Evolutionary conservation across 2,329 filamentous ascomycete species (phyloP), one percentile per base, ranked within the genome.

Genomic region (Clarireedia homoeocarpa): DNA sequence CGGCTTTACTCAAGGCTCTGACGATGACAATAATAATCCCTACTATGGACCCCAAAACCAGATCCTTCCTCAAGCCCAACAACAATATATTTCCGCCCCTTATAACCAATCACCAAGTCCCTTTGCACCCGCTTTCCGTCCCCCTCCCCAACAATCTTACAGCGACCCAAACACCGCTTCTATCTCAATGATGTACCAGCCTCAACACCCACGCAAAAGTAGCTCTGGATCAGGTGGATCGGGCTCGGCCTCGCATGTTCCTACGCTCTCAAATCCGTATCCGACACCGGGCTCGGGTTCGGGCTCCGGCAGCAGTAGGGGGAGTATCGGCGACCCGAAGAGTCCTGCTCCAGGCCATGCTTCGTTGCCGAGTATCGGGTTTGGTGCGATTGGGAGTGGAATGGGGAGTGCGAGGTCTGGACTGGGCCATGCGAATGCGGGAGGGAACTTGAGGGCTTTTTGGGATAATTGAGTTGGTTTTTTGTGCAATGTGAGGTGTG

Each of bases 1-100:
- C n/a, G 82, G 82, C 20, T 84, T 85, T 63, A 86, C 83, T 6
- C 81, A 85, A 70, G 81, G 77, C 15, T 83, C 78, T 62, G 74
- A 74, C 48, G 80, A 55, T 20, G 53, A 51, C 20, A 36, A 50
- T 14, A 38, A 27, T 6, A n/a, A 9, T n/a, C 38, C 9, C n/a
- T 51, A 36, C 23, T 51, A 51, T 38, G 47, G 46, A 12, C 48
- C 53, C 12, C 48, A 55, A 26, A 45, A 45, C 20, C 42, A 45
- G 23, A 45, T 6, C 20, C 42, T 30, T 27, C 5, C 27, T 34
- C 52, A 51, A 44, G 27, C 53, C 23, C 53, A 38, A 45, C 12
- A 20, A 14, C 48, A 55, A 34, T 54, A 54, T 23, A 24, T 34
- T 9, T 47, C 52, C 23, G 48, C 39, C 9, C 20, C 39, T 17